phyloP scores from a whole-genome alignment of 1,139 yeast species.

The Wickerhamomyces sp. region DNA sequence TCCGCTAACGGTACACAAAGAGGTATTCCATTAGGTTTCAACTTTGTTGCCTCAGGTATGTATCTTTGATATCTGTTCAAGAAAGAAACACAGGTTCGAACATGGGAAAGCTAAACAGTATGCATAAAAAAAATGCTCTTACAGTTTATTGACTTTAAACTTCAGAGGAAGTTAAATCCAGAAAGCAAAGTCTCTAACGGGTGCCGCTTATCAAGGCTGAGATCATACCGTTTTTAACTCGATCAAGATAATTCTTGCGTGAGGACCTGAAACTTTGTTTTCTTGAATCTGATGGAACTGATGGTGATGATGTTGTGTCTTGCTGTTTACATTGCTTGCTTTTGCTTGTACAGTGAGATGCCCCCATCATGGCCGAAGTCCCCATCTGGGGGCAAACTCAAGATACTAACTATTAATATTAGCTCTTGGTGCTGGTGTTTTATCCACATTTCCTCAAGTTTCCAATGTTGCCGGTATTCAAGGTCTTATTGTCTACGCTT shows the following conservation, averaged over 20 bases:
- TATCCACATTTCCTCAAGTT: conserved; percentile 81
- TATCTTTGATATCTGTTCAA: too few species aligned
- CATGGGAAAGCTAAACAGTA: too few species aligned
- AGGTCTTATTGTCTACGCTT: conserved; percentile 76
- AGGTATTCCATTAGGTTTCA: conserved; percentile 77
- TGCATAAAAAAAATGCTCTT: not conserved
- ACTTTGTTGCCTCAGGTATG: conserved; percentile 87
- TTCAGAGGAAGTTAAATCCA: conserved; percentile 19
- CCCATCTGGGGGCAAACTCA: too few species aligned
- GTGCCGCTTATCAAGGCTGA: conserved; percentile 54
- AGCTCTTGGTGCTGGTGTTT: conserved; percentile 90
- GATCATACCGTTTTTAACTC: conserved; percentile 77
- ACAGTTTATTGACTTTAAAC: conserved; percentile 1
- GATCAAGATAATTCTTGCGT: conserved; percentile 89
- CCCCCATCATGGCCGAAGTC: too few species aligned
- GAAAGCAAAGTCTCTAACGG: conserved; percentile 34
- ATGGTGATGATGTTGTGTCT: not conserved
- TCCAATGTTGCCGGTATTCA: conserved; percentile 85
- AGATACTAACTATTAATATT: conserved; percentile 18
- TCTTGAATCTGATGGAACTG: conserved; percentile 8
- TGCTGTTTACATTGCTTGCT: too few species aligned
- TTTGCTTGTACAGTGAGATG: too few species aligned
- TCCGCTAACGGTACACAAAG: conserved; percentile 76
- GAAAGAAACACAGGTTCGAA: too few species aligned
- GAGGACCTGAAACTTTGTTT: conserved; percentile 44